Conservation (phyloP, 108 stramenopile species). For the Fistulifera pelliculosa region DNA sequence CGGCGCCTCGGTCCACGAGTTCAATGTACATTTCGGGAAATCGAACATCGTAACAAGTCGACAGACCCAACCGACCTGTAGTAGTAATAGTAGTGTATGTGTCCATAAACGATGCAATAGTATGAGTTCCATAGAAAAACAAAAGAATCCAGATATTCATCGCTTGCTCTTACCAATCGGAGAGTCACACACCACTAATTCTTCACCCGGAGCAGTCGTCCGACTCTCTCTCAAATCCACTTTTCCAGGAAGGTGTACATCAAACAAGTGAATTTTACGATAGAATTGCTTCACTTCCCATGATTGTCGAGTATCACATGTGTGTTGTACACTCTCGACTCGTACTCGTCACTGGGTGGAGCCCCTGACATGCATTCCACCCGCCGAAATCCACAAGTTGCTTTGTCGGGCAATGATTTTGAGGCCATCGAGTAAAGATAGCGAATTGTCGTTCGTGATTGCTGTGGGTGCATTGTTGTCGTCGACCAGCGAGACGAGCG, state of each 20-base stretch:
- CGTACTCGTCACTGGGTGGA: too few species aligned
- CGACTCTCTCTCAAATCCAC: slow-evolving; percentile 68
- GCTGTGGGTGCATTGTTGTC: not conserved
- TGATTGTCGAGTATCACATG: slow-evolving; percentile 82
- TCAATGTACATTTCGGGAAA: slow-evolving; percentile 85
- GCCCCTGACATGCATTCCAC: slow-evolving; percentile 66
- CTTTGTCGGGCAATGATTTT: slow-evolving; percentile 49
- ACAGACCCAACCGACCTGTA: slow-evolving; percentile 63
- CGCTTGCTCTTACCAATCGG: slow-evolving; percentile 57
- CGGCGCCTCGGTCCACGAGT: slow-evolving; percentile 53
- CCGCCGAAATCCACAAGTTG: slow-evolving; percentile 73
- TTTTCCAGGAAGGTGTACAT: slow-evolving; percentile 77
- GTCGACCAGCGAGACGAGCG: not conserved
- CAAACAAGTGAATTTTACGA: slow-evolving; percentile 94
- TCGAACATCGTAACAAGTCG: slow-evolving; percentile 94
- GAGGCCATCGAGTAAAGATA: slow-evolving; percentile 60
- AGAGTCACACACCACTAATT: slow-evolving; percentile 69
- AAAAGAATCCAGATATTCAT: too few species aligned
- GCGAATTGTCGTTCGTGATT: not conserved
- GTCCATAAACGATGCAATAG: too few species aligned
- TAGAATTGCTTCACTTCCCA: slow-evolving; percentile 59
- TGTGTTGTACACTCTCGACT: slow-evolving; percentile 80
- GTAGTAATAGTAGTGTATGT: too few species aligned
- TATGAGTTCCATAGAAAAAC: too few species aligned
- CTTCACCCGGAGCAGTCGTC: slow-evolving; percentile 73